Percentiles rank a stretch among this genome's conserved stretches.
Evolutionary conservation across 2,329 filamentous ascomycete species (phyloP).

Genomic region (Pseudocercospora pini-densiflorae): DNA sequence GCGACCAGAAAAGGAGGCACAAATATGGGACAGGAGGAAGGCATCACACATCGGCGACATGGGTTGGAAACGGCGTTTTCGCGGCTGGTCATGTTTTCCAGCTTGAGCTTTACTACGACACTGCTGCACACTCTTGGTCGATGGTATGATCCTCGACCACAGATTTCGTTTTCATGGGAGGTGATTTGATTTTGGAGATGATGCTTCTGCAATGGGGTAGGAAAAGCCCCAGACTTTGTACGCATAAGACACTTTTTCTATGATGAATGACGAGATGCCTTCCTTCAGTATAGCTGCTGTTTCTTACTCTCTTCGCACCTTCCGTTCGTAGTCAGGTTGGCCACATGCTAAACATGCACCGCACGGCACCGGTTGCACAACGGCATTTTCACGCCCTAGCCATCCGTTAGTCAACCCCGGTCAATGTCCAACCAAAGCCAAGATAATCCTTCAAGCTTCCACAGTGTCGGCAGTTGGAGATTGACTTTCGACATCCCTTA

Average conservation of each 20-base stretch:
- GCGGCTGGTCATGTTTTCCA: constrained; percentile 6
- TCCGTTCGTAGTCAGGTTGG: background rate
- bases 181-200: background rate
- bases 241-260: background rate
- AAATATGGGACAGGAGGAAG: background rate
- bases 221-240: background rate
- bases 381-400: background rate
- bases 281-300: background rate
- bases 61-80: background rate
- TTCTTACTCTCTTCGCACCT: background rate
- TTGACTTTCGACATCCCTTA: constrained; percentile 6
- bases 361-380: background rate
- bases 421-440: constrained; percentile 1
- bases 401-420: background rate
- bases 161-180: background rate
- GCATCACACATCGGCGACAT: background rate
- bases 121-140: background rate
- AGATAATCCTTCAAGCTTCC: background rate
- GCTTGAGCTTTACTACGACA: background rate
- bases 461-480: constrained; percentile 3
- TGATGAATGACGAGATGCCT: background rate
- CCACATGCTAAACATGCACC: background rate
- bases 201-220: background rate
- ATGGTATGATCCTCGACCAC: background rate
- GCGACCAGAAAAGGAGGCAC: constrained; percentile 5